phyloP scores from a whole-genome alignment of 257 asterid species.

The Cordia subcordata region DNA sequence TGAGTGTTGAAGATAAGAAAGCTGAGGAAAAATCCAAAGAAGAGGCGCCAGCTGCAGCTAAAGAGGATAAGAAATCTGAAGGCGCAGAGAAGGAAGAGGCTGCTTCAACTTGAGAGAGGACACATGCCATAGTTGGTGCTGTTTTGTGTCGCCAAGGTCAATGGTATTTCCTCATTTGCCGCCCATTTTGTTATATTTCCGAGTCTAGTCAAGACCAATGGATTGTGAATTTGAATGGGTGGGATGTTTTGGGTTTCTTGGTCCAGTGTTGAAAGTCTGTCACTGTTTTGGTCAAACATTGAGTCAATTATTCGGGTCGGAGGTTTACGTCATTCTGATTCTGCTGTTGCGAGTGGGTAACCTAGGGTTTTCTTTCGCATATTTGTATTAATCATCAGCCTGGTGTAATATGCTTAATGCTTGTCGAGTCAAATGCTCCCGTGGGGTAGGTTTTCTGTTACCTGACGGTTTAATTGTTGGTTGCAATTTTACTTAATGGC shows the following conservation, averaged over 20 bases:
- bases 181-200: constrained; percentile 10
- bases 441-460: not conserved
- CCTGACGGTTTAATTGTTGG: not conserved
- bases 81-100: constrained; percentile 16
- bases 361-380: too few relatives aligned
- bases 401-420: not conserved
- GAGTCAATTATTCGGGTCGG: constrained; percentile 18
- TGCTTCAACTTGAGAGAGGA: constrained; percentile 19
- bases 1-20: constrained; percentile 35
- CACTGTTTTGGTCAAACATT: constrained; percentile 14
- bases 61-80: constrained; percentile 27
- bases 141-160: constrained; percentile 16
- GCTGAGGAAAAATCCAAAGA: constrained; percentile 16
- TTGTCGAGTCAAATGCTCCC: not conserved
- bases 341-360: not conserved
- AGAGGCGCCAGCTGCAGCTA: constrained; percentile 15
- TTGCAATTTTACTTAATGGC: not conserved
- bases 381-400: not conserved
- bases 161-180: not conserved
- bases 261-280: constrained; percentile 18
- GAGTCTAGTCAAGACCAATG: constrained; percentile 11
- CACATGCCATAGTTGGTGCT: constrained; percentile 1
- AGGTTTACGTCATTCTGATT: not conserved
- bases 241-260: constrained; percentile 14
- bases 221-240: constrained; percentile 10